phyloP scores from a whole-genome alignment of 1,284 basidiomycete genomes.

The Puccinia coronata region DNA sequence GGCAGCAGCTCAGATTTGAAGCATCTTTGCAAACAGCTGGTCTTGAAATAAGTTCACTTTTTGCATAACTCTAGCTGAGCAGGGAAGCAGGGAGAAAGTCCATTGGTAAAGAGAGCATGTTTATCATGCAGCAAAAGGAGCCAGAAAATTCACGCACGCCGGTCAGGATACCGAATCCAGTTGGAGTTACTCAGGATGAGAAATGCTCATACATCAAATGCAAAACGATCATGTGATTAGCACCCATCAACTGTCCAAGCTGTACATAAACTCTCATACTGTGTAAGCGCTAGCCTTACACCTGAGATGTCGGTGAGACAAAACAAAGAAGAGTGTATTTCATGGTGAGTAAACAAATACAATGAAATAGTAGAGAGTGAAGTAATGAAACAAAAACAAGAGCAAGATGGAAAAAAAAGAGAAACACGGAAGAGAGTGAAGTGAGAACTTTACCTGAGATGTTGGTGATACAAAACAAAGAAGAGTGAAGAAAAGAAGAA shows the following conservation, averaged over 20 bases:
- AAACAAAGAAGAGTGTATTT: too few relatives aligned
- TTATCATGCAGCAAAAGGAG: not conserved
- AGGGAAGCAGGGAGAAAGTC: not conserved
- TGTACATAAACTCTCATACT: constrained; percentile 29
- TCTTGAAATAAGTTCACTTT: constrained; percentile 15
- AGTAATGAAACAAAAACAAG: not conserved
- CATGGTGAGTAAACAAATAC: too few relatives aligned
- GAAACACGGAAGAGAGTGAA: too few relatives aligned
- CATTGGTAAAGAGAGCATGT: not conserved
- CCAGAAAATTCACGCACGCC: constrained; percentile 2
- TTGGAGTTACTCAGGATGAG: not conserved
- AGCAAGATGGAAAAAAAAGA: not conserved
- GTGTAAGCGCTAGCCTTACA: constrained; percentile 30
- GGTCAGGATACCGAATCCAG: not conserved
- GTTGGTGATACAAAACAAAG: too few relatives aligned
- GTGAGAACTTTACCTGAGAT: too few relatives aligned
- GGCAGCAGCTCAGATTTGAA: constrained; percentile 14
- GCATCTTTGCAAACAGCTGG: constrained; percentile 4
- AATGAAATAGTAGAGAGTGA: too few relatives aligned
- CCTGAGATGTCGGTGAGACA: too few relatives aligned
- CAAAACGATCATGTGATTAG: constrained; percentile 34
- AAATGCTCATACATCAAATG: constrained; percentile 29
- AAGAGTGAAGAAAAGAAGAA: too few relatives aligned
- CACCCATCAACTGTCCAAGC: constrained; percentile 26
- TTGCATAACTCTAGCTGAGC: too few relatives aligned